Evolutionary conservation across 2,329 filamentous ascomycete species (phyloP), one percentile per base, ranked within the genome.

Genomic region (Scytalidium lignicola): DNA sequence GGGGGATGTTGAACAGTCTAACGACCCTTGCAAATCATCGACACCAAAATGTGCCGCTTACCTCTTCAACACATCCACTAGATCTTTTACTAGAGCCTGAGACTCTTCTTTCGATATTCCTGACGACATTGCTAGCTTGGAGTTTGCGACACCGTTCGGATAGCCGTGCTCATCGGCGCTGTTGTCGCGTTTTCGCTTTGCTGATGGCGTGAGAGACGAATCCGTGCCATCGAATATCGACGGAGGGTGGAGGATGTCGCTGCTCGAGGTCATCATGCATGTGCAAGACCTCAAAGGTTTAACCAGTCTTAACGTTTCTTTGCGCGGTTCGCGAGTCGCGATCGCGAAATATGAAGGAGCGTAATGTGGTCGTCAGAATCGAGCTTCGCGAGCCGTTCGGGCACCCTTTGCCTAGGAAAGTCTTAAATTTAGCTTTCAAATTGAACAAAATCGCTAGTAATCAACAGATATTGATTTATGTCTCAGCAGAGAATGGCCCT

Each of bases 101-200:
- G 60, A 52, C 43, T 65, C 64, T 54, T 67, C 63, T n/a, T 57
- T 47, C 28, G 51, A 51, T 44, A 48, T 21, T n/a, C 46, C 50
- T 41, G 54, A 51, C 41, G 54, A 51, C 41, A 48, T 28, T 51
- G 28, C 49, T 39, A 47, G 37, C 44, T 57, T 57, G 43, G 56
- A 58, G 46, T 59, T 52, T 19, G 29, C 19, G 46, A 51, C 47
- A 50, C 61, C 55, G 55, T 65, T 63, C 41, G 48, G 42, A 22
- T 59, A 57, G 50, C 58, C 46, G 18, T 58, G 54, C 47, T 51
- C 59, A 43, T 71, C 71, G 56, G 74, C 70, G 51, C 62, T 69
- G 44, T 67, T 65, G 59, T 80, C 77, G 72, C 79, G 79, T 69
- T 83, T 83, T 65, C 80, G 72, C 70, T 83, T 83, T 50, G 69